Evolutionary conservation across 2,329 filamentous ascomycete genomes (phyloP), one percentile per base, ranked within the genome.

Genomic region (Epichloe sibirici): DNA sequence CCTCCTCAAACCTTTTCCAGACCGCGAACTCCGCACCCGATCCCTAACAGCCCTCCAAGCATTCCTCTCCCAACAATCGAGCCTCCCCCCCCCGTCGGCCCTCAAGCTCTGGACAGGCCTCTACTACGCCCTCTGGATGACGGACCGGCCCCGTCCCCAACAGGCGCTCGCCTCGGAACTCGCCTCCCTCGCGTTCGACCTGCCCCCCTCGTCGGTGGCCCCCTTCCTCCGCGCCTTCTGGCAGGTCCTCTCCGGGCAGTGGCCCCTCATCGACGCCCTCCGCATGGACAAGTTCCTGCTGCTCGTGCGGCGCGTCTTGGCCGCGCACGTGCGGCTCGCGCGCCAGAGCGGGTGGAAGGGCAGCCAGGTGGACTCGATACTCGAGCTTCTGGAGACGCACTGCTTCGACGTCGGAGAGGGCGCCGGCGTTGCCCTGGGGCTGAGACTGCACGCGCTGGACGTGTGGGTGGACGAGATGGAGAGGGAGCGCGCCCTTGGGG

Each of bases 101-200:
- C 75, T 91, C 55, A 95, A 95, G 73, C 79, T 97, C 58, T 95
- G 90, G 89, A 95, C 94, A 66, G 91, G 90, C 5, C 79, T 97
- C 21, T 96, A 93, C 74, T 96, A 90, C 76, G 85, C 85, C 63
- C 81, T 93, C 63, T 96, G 89, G 85, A 93, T 95, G 83, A 89
- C 85, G 68, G 90, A 96, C 74, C 87, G 90, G 47, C 85, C 90
- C 11, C 72, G 83, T n/a, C 84, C 87, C 3, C 91, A 96, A 73
- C 90, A 95, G 74, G 79, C 79, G 44, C 85, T 97, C 45, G 86
- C 87, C 59, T 72, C 76, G 58, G 84, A 90, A 56, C 84, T 97
- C 52, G 86, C 90, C 44, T 78, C 71, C 1, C 80, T 96, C 11
- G 58, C 66, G 48, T 75, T 78, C 56, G 70, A 76, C 23, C 72